Evolutionary conservation across 257 asterid genomes (phyloP).

Genomic region (Ilex asprella): DNA sequence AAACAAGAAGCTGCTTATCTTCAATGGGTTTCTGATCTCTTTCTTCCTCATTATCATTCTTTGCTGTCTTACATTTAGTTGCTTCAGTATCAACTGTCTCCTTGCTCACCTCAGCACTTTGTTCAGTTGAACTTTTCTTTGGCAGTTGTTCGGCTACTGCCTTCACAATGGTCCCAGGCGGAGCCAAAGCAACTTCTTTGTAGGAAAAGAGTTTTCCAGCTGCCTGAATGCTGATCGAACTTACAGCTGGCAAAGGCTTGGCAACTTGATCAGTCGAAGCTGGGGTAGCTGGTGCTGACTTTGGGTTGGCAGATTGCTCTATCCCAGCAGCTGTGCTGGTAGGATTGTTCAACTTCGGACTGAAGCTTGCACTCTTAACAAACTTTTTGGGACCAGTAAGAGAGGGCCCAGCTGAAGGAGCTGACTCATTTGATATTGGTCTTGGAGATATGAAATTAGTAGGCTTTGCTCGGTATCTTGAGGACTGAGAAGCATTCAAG

Average conservation of each 20-base stretch:
- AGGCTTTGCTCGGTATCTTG: constrained; percentile 43
- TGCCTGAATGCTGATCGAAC: constrained; percentile 62
- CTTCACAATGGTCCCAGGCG: constrained; percentile 82
- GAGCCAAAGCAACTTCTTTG: constrained; percentile 88
- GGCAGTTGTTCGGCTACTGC: constrained; percentile 51
- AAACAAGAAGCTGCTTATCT: constrained; percentile 23
- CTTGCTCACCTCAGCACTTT: constrained; percentile 21
- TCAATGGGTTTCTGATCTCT: constrained; percentile 24
- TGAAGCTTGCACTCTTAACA: constrained; percentile 48
- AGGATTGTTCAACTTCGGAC: constrained; percentile 41
- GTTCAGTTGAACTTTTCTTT: constrained; percentile 31
- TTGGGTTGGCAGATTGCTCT: constrained; percentile 37
- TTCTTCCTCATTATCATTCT: constrained; percentile 14
- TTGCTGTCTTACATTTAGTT: constrained; percentile 5
- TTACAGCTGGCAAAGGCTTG: constrained; percentile 37
- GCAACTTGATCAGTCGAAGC: constrained; percentile 40
- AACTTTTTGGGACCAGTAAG: constrained; percentile 41
- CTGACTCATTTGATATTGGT: constrained; percentile 35
- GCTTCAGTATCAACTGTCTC: constrained; percentile 17
- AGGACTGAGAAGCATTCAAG: constrained; percentile 40
- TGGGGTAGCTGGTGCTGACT: constrained; percentile 54
- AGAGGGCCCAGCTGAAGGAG: constrained; percentile 32
- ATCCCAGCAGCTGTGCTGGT: constrained; percentile 27
- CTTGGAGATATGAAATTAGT: constrained; percentile 50
- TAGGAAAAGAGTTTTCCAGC: constrained; percentile 75